A percentile compares a stretch with the other conserved stretches of the same genome.
Evolutionary conservation across 352 stramenopile species (phyloP).

Genomic region (Phytophthora sp.): DNA sequence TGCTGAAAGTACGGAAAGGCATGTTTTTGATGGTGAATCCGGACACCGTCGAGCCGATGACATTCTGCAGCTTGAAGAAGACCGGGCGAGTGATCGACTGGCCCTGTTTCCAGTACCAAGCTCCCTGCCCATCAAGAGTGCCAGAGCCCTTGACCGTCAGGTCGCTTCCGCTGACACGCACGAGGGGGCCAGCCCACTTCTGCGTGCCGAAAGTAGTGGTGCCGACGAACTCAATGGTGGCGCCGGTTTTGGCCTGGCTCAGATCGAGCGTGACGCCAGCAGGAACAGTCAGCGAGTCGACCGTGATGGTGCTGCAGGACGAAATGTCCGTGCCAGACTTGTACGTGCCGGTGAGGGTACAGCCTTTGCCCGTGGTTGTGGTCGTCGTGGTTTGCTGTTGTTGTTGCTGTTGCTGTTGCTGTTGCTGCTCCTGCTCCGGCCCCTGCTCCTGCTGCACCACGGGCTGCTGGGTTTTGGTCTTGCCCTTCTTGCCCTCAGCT

Average conservation of each 20-base stretch:
- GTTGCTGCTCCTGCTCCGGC: background rate
- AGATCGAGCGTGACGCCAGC: constrained; percentile 35
- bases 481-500: background rate
- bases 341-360: constrained; percentile 37
- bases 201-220: background rate
- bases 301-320: constrained; percentile 24
- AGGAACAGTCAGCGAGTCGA: constrained; percentile 31
- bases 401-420: background rate
- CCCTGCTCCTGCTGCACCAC: background rate
- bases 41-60: constrained; percentile 18
- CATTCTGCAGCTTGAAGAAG: background rate
- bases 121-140: background rate
- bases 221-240: constrained; percentile 13
- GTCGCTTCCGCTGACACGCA: constrained; percentile 12
- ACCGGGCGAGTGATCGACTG: constrained; percentile 9
- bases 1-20: constrained; percentile 13
- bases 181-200: constrained; percentile 28
- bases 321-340: constrained; percentile 15
- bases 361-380: background rate
- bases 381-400: background rate
- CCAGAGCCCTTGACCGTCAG: background rate
- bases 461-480: background rate
- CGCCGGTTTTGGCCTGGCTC: constrained; percentile 4
- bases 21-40: constrained; percentile 32
- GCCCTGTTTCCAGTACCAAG: constrained; percentile 9